These are phyloP conservation scores for Retiboletus flavoniger DNA, from an alignment of 1,284 basidiomycete genomes.

Conservation along the genomic window DNA sequence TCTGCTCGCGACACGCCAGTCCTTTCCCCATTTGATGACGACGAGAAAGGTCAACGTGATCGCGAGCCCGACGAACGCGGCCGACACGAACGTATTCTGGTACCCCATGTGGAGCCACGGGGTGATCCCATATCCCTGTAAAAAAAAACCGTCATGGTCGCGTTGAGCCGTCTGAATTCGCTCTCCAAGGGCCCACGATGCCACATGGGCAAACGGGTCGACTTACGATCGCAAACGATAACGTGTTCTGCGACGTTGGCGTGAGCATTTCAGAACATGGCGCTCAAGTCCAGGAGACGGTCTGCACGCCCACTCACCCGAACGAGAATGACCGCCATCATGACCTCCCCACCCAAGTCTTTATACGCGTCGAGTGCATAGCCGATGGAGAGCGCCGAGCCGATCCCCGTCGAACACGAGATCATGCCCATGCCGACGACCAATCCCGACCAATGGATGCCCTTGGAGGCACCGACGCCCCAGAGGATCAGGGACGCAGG, in stretches of 20 bases:
- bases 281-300: no score
- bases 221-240: constrained; percentile 18
- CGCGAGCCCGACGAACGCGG: constrained; percentile 16
- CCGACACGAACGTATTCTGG: constrained; percentile 20
- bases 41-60: constrained; percentile 18
- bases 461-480: constrained; percentile 19
- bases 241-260: constrained; percentile 7
- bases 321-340: constrained; percentile 20
- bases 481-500: constrained; percentile 19
- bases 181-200: no score
- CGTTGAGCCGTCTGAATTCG: no score
- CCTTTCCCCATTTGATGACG: constrained; percentile 18
- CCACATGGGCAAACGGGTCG: no score
- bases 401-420: constrained; percentile 21
- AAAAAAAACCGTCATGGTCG: not conserved
- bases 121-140: constrained; percentile 19
- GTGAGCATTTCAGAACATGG: not conserved
- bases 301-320: constrained; percentile 2
- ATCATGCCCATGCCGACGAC: constrained; percentile 21
- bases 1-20: constrained; percentile 15
- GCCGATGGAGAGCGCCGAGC: constrained; percentile 16
- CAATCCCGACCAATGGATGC: constrained; percentile 12
- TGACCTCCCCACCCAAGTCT: constrained; percentile 18
- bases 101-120: constrained; percentile 22
- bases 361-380: constrained; percentile 20